Conservation (phyloP, 176 grass and related monocot species). For the Cenchrus americanus region DNA sequence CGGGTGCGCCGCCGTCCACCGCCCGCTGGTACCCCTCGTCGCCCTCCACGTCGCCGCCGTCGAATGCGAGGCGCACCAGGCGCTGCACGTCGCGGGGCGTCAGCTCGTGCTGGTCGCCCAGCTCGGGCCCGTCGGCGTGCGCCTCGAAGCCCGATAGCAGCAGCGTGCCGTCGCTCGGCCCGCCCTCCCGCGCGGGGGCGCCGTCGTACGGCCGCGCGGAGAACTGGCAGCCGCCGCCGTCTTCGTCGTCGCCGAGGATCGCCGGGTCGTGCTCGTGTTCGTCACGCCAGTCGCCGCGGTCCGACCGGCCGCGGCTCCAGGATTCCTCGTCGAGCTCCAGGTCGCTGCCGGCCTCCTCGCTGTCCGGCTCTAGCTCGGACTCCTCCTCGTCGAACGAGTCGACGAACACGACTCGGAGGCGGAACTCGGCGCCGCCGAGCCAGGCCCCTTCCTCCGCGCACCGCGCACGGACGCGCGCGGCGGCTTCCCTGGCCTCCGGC, state of each 20-base stretch:
- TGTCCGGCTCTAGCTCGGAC: background rate
- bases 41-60: constrained; percentile 9
- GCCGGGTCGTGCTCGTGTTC: background rate
- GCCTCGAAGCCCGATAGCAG: constrained; percentile 11
- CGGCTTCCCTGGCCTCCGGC: background rate
- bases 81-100: background rate
- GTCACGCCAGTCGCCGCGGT: background rate
- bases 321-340: constrained; percentile 19
- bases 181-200: background rate
- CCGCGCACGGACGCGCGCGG: background rate
- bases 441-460: background rate
- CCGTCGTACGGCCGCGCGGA: constrained; percentile 12
- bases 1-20: background rate
- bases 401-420: constrained; percentile 15
- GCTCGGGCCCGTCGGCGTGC: constrained; percentile 28
- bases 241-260: background rate
- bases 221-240: background rate
- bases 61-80: constrained; percentile 15
- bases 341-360: constrained; percentile 35
- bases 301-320: background rate
- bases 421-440: constrained; percentile 29
- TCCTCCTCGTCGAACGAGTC: background rate
- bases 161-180: background rate
- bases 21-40: constrained; percentile 38
- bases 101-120: constrained; percentile 20